Base-by-base conservation (phyloP, 176 grass and related monocot species). In the Zea luxurians region DNA sequence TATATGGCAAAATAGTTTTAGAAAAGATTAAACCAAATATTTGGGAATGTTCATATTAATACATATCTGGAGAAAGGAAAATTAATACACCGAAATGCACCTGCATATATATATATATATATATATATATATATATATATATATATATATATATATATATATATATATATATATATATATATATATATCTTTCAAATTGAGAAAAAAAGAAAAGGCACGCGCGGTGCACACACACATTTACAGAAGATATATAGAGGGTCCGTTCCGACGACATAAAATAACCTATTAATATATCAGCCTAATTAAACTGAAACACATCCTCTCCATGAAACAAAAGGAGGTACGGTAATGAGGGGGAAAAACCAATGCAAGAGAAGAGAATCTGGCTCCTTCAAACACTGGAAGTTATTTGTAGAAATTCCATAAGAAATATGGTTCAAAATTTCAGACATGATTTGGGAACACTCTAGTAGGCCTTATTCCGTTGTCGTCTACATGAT, bases 201-300 rank as follows among this genome's bases (percentile, higher is more conserved):
- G 11, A n/a, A 13, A 27, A 7, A 10, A 3, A 17, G 4, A 54
- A 34, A 60, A 61, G 5, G 4, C 27, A 27, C 27, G 27, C 27
- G 27, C 27, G 27, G 27, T 27, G 15, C 16, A 45, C 10, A 16
- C 36, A 73, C 61, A 52, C 1, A 27, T 0, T 27, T 27, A 27
- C 27, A 27, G 27, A 27, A 27, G 16, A 13, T n/a, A 66, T 35
- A 36, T 10, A 3, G 2, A 61, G 21, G 7, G 16, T 43, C 41
- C 8, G 3, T 57, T 69, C 15, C 35, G 43, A 27, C 27, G 27
- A 66, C 68, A 83, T 83, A 73, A 83, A 87, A 83, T 78, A 68
- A 73, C 62, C 40, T 17, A 15, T 47, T 61, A 8, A 11, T 48
- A 36, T 47, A 4, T 8, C 13, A 48, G 5, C 10, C 16, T 37